A percentile compares a stretch with the other conserved stretches of the same genome.
Evolutionary conservation across 306 rosid genomes (phyloP).

Genomic region (Phaseolus lunatus): DNA sequence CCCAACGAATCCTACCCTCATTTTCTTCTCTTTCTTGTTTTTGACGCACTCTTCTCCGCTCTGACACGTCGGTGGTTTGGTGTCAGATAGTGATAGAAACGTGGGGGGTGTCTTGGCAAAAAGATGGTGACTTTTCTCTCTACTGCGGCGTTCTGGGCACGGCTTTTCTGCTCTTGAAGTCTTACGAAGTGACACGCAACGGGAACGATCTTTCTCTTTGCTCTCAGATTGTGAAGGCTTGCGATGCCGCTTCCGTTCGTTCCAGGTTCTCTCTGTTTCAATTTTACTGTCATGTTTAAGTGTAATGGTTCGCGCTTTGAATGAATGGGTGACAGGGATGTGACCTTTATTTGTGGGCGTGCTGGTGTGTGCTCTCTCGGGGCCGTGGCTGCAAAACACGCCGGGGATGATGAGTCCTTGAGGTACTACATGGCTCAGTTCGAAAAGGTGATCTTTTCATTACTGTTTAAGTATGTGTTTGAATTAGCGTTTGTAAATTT

Average conservation of each 20-base stretch:
- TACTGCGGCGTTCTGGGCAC: constrained; percentile 79
- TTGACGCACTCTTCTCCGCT: neutral
- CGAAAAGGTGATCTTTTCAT: constrained; percentile 51
- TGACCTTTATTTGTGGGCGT: constrained; percentile 76
- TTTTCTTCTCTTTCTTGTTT: neutral
- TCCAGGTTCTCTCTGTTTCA: constrained; percentile 52
- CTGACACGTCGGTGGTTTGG: constrained; percentile 46
- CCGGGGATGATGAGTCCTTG: constrained; percentile 55
- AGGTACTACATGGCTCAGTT: constrained; percentile 64
- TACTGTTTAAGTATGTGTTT: neutral
- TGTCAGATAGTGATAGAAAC: constrained; percentile 68
- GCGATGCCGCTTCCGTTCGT: constrained; percentile 64
- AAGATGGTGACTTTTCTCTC: constrained; percentile 61
- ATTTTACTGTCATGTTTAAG: neutral
- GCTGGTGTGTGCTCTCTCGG: constrained; percentile 83
- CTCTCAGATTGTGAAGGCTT: constrained; percentile 67
- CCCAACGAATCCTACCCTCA: neutral
- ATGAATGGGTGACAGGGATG: constrained; percentile 59
- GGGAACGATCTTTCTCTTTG: constrained; percentile 65
- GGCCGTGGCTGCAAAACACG: constrained; percentile 70
- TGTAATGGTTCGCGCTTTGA: constrained; percentile 29
- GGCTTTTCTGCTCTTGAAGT: constrained; percentile 69
- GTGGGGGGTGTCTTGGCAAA: constrained; percentile 61
- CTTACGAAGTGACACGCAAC: constrained; percentile 58
- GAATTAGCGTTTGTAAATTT: neutral